Evolutionary conservation across 2,329 filamentous ascomycete genomes (phyloP), one percentile per base, ranked within the genome.

Genomic region (Paraconiothyrium brasiliense): DNA sequence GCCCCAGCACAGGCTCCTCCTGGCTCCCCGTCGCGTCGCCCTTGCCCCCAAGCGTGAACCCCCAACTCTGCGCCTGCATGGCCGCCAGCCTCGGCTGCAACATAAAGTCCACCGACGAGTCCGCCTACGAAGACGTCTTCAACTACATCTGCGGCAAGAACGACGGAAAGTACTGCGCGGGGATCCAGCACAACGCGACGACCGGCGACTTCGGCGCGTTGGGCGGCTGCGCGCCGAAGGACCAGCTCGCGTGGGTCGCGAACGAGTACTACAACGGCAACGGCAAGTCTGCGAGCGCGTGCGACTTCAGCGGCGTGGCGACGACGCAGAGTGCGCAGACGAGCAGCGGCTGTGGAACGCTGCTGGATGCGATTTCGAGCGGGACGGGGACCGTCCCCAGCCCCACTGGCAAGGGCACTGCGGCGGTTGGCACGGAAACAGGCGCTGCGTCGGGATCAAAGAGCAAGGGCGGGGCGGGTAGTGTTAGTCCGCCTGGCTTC

Each of bases 61-160:
- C 86, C 41, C 76, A 88, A 48, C 89, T 97, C 54, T 99, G 95
- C 85, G 79, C 84, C 57, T 99, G 95, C 87, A 97, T 97, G 91
- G 86, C 87, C 75, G 83, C 86, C 62, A 87, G 87, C 47, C 83
- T 96, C 57, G 81, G 84, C 56, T 99, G 95, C 82, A 86, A 87
- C 46, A 87, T 92, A 66, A 83, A 86, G 49, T 80, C 84, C 47
- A 68, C 92, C n/a, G 82, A 86, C 68, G 76, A 82, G 41, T 83
- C 88, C 54, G 79, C 86, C 52, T 91, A 89, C 74, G 86, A 85
- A 50, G 80, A 84, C 7, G 85, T 94, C 67, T 98, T 98, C 79
- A 83, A 84, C 76, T 89, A 82, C 78, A 88, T 94, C 78, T 95
- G 92, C 80, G 89, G 86, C 59, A 72, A 79, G 27, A 71, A 78